These are phyloP conservation scores for Peniophora sp. DNA, from an alignment of 1,284 basidiomycete species.

Conservation along the genomic window DNA sequence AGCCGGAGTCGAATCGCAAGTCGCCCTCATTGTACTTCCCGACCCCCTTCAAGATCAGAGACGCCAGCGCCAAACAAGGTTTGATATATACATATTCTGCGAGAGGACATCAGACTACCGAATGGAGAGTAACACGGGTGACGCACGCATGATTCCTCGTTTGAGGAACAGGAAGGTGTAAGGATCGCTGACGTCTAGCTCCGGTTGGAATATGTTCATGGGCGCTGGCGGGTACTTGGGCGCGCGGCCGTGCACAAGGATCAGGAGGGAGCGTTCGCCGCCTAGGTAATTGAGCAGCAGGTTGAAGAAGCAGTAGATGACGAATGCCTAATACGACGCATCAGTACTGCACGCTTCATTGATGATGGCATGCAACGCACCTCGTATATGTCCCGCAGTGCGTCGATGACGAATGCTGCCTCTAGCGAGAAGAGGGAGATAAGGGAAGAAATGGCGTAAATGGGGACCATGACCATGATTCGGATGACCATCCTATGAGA, in stretches of 20 bases:
- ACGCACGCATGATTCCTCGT: slow-evolving; percentile 87
- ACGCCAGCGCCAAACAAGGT: slow-evolving; percentile 80
- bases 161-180: slow-evolving; percentile 93
- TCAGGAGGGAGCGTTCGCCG: slow-evolving; percentile 88
- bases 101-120: slow-evolving; percentile 7
- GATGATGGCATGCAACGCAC: slow-evolving; percentile 31
- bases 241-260: slow-evolving; percentile 82
- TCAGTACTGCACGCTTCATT: slow-evolving; percentile 1
- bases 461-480: slow-evolving; percentile 95
- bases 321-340: slow-evolving; percentile 67
- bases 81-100: slow-evolving; percentile 98
- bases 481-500: slow-evolving; percentile 79
- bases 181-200: slow-evolving; percentile 88
- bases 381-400: slow-evolving; percentile 93
- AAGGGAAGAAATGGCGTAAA: slow-evolving; percentile 87
- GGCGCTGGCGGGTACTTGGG: slow-evolving; percentile 88
- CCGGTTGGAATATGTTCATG: slow-evolving; percentile 64
- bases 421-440: slow-evolving; percentile 93
- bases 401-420: slow-evolving; percentile 95
- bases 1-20: slow-evolving; percentile 79
- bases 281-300: slow-evolving; percentile 83
- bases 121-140: neutral
- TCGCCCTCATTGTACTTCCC: slow-evolving; percentile 90
- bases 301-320: slow-evolving; percentile 91
- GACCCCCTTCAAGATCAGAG: slow-evolving; percentile 78